phyloP scores from a whole-genome alignment of 2,329 filamentous ascomycete species.

The Ceratocystis diversiconidia region DNA sequence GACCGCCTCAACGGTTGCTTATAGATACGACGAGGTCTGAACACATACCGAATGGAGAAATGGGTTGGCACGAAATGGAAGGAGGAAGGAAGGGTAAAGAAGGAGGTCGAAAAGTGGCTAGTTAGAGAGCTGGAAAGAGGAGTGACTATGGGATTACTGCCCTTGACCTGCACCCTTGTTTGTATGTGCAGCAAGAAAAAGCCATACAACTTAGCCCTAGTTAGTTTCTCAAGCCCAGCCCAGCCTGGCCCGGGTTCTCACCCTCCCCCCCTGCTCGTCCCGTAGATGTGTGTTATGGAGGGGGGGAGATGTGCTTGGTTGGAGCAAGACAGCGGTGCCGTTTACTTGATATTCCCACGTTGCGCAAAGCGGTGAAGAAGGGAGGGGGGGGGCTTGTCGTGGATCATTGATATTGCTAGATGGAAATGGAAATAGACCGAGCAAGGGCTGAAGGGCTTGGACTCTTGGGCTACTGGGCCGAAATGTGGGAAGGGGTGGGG shows the following conservation, averaged over 20 bases:
- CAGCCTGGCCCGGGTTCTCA: too few relatives aligned
- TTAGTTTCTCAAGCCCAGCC: not conserved
- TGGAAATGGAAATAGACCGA: not conserved
- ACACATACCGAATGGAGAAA: not conserved
- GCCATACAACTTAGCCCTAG: not conserved
- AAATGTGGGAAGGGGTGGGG: not conserved
- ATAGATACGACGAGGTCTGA: conserved; percentile 1
- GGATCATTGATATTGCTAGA: not conserved
- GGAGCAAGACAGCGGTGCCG: not conserved
- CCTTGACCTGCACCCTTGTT: not conserved
- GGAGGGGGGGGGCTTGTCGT: not conserved
- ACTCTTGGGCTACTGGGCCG: not conserved
- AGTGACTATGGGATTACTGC: not conserved
- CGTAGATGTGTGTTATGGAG: not conserved
- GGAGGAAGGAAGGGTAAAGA: not conserved
- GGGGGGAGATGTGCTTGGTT: not conserved
- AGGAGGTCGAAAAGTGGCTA: not conserved
- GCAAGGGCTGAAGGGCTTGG: not conserved
- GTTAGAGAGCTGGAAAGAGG: not conserved
- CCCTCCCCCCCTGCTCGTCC: not conserved
- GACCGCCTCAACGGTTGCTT: not conserved
- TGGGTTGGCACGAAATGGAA: not conserved
- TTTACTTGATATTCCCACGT: conserved; percentile 1
- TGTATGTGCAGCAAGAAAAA: not conserved
- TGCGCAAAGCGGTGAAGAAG: conserved; percentile 1